Evolutionary conservation across 2,329 filamentous ascomycete species (phyloP), one percentile per base, ranked within the genome.

Genomic region (Diaporthe australafricana): DNA sequence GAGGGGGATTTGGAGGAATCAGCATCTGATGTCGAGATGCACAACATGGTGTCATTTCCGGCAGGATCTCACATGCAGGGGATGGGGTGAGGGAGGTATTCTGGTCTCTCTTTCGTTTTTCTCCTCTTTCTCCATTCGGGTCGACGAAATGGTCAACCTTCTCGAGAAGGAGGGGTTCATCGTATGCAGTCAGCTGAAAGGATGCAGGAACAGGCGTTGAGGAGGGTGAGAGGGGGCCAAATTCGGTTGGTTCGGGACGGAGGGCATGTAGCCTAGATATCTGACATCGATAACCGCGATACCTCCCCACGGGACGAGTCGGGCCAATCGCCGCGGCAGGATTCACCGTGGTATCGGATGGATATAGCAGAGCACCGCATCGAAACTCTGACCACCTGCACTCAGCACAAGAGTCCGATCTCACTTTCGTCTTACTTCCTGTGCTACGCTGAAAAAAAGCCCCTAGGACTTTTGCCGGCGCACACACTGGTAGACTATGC

Each of bases 21-120:
- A 42, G 45, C 60, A 35, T 65, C 60, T 38, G 66, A 48, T 57
- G 42, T 56, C 52, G 55, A 69, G 66, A 57, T 56, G 42, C 66
- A 69, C 66, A 56, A 52, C 53, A 69, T 69, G 66, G 48, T 27
- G 42, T 69, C 55, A 60, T 69, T 60, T 50, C 66, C 66, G 42
- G 53, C 53, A 69, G 66, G 52, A 27, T 50, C 53, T 50, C n/a
- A 57, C 53, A 27, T 30, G 42, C 27, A 20, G 42, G 52, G 38
- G 27, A 25, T 27, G 6, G n/a, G 55, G 22, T 27, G 27, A 30
- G 42, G 30, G 16, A 25, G 12, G 7, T 27, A 5, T 40, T 25
- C 2, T 60, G 12, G 16, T n/a, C 32, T 32, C 22, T 45, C n/a
- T 22, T 16, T 42, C 48, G n/a, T 35, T 45, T 30, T 48, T 20